Evolutionary conservation across 345 rosid genomes (phyloP).

Genomic region (Balakata baccata): DNA sequence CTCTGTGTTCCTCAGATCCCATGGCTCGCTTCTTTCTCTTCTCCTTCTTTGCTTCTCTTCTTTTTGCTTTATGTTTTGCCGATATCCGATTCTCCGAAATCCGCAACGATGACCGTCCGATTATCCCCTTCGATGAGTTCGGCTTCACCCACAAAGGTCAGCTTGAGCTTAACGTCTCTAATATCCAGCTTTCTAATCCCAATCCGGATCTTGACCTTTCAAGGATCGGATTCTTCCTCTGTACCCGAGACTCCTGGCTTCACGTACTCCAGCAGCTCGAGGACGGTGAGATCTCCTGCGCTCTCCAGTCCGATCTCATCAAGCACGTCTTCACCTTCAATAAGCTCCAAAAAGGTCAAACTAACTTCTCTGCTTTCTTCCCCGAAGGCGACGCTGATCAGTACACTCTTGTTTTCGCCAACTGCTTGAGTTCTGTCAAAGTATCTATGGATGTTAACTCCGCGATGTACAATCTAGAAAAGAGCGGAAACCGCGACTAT

Average conservation of each 20-base stretch:
- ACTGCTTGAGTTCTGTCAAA: constrained; percentile 60
- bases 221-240: constrained; percentile 87
- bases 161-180: constrained; percentile 68
- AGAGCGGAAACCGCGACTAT: constrained; percentile 60
- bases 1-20: constrained; percentile 13
- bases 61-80: constrained; percentile 35
- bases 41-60: constrained; percentile 21
- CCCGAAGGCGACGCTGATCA: constrained; percentile 59
- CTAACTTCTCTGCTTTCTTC: constrained; percentile 21
- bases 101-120: constrained; percentile 65
- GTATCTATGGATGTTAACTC: constrained; percentile 78
- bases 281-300: constrained; percentile 69
- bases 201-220: constrained; percentile 63
- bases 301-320: constrained; percentile 61
- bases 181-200: constrained; percentile 45
- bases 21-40: constrained; percentile 38
- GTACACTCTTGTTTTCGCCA: constrained; percentile 76
- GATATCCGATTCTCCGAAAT: constrained; percentile 73
- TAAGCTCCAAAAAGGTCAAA: constrained; percentile 35
- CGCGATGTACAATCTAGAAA: constrained; percentile 86
- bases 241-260: constrained; percentile 79
- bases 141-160: constrained; percentile 86
- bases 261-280: constrained; percentile 74
- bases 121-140: constrained; percentile 79
- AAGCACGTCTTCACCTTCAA: constrained; percentile 65